Base-by-base conservation (phyloP, 169 alveolate genomes). In the Eimeria tenella region DNA sequence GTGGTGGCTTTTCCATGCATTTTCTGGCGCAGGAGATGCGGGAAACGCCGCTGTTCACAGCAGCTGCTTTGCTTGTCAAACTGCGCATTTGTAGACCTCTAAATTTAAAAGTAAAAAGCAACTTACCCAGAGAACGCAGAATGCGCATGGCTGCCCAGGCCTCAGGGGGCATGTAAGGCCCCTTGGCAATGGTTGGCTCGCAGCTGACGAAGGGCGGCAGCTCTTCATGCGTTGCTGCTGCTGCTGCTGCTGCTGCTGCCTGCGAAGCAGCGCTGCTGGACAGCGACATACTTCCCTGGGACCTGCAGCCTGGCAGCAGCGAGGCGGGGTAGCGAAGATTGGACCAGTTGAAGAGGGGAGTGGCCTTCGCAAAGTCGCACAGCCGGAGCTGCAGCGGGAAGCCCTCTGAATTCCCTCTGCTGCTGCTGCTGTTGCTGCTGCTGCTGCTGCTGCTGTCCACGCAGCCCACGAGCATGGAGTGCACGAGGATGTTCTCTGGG, bases 131-230 rank as follows among this genome's bases (percentile, higher is more conserved):
- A 4, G 82, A 31, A 6, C 89, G 96, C 68, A 96, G 91, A 63
- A 77, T 92, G 95, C 96, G 95, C 86, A 95, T 93, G 11, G 95
- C 96, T 58, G 91, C 92, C 98, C 98, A 97, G 93, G 97, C 95
- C 77, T 97, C 98, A 15, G 98, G 98, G 1, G 98, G 98, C 98
- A 97, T 97, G 62, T 97, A 97, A 9, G 98, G 97, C 17, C 97
- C 98, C 88, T 97, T 97, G 11, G 97, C 98, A 23, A 97, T 96
- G 42, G 98, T 97, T 11, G 98, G 98, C 55, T 97, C 98, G 93
- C 98, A 97, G 75, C 97, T 95, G 25, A 95, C 96, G 90, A 96
- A 96, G 17, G 93, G 93, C 62, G 79, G 86, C 21, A 65, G 23
- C 25, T 65, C 74, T 17, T 65, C 74, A 6, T 10, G 5, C 49